phyloP scores from a whole-genome alignment of 2,329 filamentous ascomycete species.

The Penicillium digitatum region DNA sequence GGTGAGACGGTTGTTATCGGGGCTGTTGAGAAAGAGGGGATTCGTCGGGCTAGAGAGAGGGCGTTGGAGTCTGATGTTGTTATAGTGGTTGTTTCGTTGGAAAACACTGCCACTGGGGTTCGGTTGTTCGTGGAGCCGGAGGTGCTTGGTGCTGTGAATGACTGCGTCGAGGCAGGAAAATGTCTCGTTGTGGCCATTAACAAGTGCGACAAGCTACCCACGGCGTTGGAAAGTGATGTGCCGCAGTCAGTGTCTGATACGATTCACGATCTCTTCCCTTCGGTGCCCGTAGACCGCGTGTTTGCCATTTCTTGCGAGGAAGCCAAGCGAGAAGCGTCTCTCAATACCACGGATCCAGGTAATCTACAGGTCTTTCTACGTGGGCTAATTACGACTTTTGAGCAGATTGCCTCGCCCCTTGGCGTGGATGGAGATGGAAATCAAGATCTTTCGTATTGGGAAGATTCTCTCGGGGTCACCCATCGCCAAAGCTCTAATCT shows the following conservation, averaged over 20 bases:
- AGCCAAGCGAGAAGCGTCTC: conserved; percentile 36
- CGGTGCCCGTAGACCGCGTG: conserved; percentile 46
- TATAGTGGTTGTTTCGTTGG: conserved; percentile 73
- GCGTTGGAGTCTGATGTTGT: conserved; percentile 82
- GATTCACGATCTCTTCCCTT: conserved; percentile 42
- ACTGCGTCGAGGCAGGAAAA: conserved; percentile 49
- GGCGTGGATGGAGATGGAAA: conserved; percentile 34
- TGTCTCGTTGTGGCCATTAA: conserved; percentile 59
- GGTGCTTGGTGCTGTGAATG: conserved; percentile 52
- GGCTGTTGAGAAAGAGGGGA: conserved; percentile 80
- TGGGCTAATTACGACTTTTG: conserved; percentile 65
- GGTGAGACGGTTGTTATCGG: conserved; percentile 52
- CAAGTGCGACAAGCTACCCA: conserved; percentile 53
- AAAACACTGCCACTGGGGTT: conserved; percentile 42
- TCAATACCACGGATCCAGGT: conserved; percentile 51
- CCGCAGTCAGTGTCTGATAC: conserved; percentile 33
- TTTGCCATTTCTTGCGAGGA: conserved; percentile 70
- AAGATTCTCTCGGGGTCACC: conserved; percentile 84
- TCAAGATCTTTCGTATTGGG: conserved; percentile 63
- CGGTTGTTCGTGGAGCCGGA: conserved; percentile 51
- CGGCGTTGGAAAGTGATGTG: conserved; percentile 11
- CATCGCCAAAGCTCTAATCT: conserved; percentile 83
- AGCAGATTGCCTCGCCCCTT: conserved; percentile 40
- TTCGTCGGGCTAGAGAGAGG: conserved; percentile 75
- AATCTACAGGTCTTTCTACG: conserved; percentile 66